Percentiles rank a stretch among this genome's conserved stretches.
Evolutionary conservation across 768 basidiomycete genomes (phyloP).

Genomic region (Roridomyces roridus): DNA sequence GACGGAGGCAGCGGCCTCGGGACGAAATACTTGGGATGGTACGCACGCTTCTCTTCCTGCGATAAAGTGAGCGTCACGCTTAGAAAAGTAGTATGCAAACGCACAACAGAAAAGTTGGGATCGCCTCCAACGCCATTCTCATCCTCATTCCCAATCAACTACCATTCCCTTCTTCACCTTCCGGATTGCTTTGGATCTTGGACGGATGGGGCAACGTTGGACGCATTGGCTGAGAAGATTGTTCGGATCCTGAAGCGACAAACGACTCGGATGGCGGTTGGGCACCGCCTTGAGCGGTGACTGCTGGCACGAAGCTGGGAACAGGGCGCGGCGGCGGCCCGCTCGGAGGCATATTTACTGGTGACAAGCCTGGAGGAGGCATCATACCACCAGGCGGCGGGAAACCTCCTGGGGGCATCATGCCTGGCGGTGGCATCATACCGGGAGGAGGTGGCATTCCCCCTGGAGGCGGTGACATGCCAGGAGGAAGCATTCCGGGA

Average conservation of each 20-base stretch:
- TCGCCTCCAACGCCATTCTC: conserved; percentile 45
- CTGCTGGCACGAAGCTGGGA: conserved; percentile 26
- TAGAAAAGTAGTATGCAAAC: conserved; percentile 30
- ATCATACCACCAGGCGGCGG: conserved; percentile 35
- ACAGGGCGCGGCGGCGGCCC: conserved; percentile 30
- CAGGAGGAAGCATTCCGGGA: conserved; percentile 50
- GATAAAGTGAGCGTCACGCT: background rate
- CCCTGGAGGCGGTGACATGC: conserved; percentile 45
- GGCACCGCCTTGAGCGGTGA: conserved; percentile 24
- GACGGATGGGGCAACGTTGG: conserved; percentile 61
- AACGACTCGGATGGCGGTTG: conserved; percentile 25
- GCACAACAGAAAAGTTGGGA: conserved; percentile 79
- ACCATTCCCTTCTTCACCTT: conserved; percentile 79
- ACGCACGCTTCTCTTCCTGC: conserved; percentile 82
- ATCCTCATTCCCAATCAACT: conserved; percentile 60
- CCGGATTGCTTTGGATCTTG: conserved; percentile 68
- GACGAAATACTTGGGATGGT: conserved; percentile 65
- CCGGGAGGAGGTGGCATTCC: conserved; percentile 16
- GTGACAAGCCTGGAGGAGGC: conserved; percentile 23
- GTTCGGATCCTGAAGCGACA: conserved; percentile 9
- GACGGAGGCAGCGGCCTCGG: conserved; percentile 46
- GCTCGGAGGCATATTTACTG: conserved; percentile 10
- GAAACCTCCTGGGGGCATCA: conserved; percentile 49
- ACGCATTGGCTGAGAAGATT: conserved; percentile 32
- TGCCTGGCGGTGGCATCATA: conserved; percentile 32